Evolutionary conservation across 352 stramenopile species (phyloP).

Genomic region (Phytophthora rubi): DNA sequence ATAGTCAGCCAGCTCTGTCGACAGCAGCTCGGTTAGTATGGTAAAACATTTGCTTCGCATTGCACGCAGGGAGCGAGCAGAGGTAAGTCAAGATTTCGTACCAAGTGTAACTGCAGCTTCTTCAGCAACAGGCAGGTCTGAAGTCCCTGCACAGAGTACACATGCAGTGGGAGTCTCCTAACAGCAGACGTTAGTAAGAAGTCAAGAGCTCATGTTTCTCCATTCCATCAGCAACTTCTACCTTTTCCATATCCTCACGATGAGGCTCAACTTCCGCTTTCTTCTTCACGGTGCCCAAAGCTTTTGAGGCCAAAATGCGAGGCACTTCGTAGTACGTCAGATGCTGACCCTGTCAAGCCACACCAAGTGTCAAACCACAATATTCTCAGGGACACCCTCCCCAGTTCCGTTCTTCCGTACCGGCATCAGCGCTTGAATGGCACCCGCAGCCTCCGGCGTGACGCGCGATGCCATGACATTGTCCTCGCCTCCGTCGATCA

Average conservation of each 20-base stretch:
- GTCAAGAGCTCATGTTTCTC: neutral
- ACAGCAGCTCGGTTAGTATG: slow-evolving; percentile 7
- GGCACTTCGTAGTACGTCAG: slow-evolving; percentile 74
- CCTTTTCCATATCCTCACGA: slow-evolving; percentile 15
- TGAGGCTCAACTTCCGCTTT: neutral
- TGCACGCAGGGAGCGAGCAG: neutral
- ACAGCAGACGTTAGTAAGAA: slow-evolving; percentile 2
- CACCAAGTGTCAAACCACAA: slow-evolving; percentile 6
- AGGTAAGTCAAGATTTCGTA: slow-evolving; percentile 24
- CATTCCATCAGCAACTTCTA: slow-evolving; percentile 5
- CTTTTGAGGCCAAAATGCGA: slow-evolving; percentile 72
- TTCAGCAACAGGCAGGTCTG: slow-evolving; percentile 95
- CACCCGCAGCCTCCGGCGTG: slow-evolving; percentile 44
- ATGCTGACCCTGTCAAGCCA: slow-evolving; percentile 35
- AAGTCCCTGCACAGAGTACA: slow-evolving; percentile 96
- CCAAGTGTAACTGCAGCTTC: slow-evolving; percentile 94
- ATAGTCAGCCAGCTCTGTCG: slow-evolving; percentile 88
- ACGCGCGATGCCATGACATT: slow-evolving; percentile 89
- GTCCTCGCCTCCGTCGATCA: slow-evolving; percentile 66
- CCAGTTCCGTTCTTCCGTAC: slow-evolving; percentile 33
- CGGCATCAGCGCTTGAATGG: slow-evolving; percentile 47
- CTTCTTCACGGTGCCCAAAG: slow-evolving; percentile 20
- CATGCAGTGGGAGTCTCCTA: slow-evolving; percentile 46
- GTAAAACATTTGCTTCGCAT: neutral
- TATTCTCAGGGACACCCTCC: neutral